phyloP scores from a whole-genome alignment of 1,284 basidiomycete species.

The Lentinus polychrous region DNA sequence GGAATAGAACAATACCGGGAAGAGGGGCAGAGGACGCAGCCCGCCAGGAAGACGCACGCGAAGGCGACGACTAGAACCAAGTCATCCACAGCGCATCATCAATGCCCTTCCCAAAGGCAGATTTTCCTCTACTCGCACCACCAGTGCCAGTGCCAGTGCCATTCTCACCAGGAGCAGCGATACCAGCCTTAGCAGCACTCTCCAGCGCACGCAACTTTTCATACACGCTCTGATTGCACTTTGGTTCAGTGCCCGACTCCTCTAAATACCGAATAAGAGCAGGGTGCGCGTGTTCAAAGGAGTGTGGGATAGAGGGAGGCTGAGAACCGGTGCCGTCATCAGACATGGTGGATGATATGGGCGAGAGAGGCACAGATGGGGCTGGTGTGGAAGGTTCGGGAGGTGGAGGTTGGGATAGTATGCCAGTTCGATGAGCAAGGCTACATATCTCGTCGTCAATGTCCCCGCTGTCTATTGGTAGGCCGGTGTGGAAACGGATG shows the following conservation, averaged over 20 bases:
- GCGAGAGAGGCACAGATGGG: not conserved
- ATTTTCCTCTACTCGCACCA: not conserved
- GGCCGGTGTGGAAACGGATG: constrained; percentile 20
- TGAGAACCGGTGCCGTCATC: not conserved
- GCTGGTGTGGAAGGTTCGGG: not conserved
- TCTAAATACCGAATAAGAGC: constrained; percentile 19
- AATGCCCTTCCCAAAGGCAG: constrained; percentile 18
- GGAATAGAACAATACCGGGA: not conserved
- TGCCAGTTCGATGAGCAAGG: constrained; percentile 18
- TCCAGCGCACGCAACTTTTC: not conserved
- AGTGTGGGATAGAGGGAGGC: constrained; percentile 5
- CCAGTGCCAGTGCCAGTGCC: no score
- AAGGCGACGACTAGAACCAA: constrained; percentile 23
- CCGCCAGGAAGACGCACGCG: no score
- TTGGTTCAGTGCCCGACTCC: constrained; percentile 16
- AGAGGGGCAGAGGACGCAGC: not conserved
- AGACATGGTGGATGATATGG: not conserved
- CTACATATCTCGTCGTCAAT: constrained; percentile 20
- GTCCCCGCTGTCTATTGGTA: constrained; percentile 10
- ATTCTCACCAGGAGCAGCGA: no score
- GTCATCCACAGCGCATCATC: constrained; percentile 26
- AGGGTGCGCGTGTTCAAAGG: constrained; percentile 21
- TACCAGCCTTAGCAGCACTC: not conserved
- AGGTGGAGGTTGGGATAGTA: constrained; percentile 3
- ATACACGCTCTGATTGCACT: constrained; percentile 8